Base-by-base conservation (phyloP, 1,139 yeast species). In the Maudiozyma humilis region DNA sequence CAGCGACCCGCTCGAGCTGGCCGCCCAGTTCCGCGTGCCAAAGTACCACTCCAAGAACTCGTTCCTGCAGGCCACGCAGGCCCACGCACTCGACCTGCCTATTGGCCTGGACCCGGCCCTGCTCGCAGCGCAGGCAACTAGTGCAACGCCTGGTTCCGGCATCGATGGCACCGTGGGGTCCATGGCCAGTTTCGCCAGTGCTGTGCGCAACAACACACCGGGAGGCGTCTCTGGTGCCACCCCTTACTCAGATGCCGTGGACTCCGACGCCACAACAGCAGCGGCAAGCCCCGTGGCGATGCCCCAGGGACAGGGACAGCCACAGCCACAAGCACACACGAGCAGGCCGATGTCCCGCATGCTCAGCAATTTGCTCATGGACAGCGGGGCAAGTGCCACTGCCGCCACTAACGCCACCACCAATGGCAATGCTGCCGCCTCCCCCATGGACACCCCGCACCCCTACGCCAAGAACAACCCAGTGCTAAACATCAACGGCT, bases 1-100 rank as follows among this genome's bases (percentile, higher is more conserved):
- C 4, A 55, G 53, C 16, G 70, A 70, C 3, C 61, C 69, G 1
- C 41, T 67, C 15, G 70, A 67, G 41, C 44, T 67, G 12, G 63
- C 67, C 18, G 51, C 64, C 1, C 57, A 62, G 29, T 59, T 62
- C 34, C 55, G 62, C 32, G 47, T 64, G 3, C 71, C 71, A 2
- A 65, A 62, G 47, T 67, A 67, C 42, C 67, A 64, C 43, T 55
- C 56, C 40, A 67, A 66, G 35, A 52, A 53, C 18, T 57, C 65
- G 14, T 54, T 56, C 30, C 47, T 49, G 19, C 55, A 54, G 35
- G 61, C 63, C 0, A 52, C 53, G 20, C 67, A 61, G 36, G 52
- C 57, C 42, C 56, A 57, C 34, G 51, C 63, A 3, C 46, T 65
- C 45, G 59, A 61, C 37, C 46, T 55, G 2, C 60, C 63, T 1